Base-by-base conservation (phyloP, 2,329 filamentous ascomycete species). In the Pleochaeta shiraiana region DNA sequence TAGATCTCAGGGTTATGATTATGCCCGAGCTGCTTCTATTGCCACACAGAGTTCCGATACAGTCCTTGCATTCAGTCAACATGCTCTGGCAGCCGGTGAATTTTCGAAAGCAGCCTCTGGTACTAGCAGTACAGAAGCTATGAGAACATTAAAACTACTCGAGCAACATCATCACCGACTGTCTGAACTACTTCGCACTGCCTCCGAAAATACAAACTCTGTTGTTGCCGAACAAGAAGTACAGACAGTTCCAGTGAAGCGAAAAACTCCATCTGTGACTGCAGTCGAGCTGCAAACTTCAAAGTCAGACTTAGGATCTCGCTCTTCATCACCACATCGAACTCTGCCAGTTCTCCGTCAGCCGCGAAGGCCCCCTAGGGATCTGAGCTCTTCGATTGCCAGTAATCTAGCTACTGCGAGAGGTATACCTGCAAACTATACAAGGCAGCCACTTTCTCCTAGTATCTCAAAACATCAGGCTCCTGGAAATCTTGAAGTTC, bases 161-260 rank as follows among this genome's bases (percentile, higher is more conserved):
- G 90, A 96, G 74, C 81, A 88, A 67, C 90, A 98, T 73, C 93
- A 98, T 73, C 83, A 84, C 68, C 85, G 84, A 67, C 84, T 97
- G 14, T 90, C 91, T 19, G 83, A 87, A 68, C 83, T 96, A 50
- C 82, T 97, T 68, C 86, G 86, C 71, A 81, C 86, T 53, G 85
- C 88, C 43, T 64, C 70, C 31, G 71, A 73, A 62, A 70, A 70
- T 26, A 71, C 69, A n/a, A 65, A 69, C 3, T 64, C 68, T 11
- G 55, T 67, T 12, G 34, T 69, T 16, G 57, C 65, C 4, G 72
- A 72, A 47, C 16, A 68, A 33, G 72, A 73, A 63, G 69, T 70
- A 9, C 69, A 71, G 62, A 55, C 65, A 19, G 64, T 66, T 28
- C 39, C 67, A 55, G 71, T 72, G 55, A 72, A 73, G 62, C 67